Base-by-base conservation (phyloP, 2,329 filamentous ascomycete genomes). In the Fusarium xylarioides region DNA sequence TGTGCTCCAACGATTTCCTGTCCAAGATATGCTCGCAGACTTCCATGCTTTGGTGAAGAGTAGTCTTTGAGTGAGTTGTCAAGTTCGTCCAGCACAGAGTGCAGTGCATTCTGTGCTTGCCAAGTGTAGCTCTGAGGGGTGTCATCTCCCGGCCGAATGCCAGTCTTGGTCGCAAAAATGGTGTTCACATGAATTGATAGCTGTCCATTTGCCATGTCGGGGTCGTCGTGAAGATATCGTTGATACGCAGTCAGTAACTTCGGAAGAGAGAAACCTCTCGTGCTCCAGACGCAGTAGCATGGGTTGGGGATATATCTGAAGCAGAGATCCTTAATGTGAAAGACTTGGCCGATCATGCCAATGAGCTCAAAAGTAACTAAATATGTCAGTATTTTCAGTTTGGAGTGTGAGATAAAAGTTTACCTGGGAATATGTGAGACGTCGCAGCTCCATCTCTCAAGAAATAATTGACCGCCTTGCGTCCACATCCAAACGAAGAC, bases 301-400 rank as follows among this genome's bases (percentile, higher is more conserved):
- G 66, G 66, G 14, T 69, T 69, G 4, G 66, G 65, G 4, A 69
- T 65, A 12, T 69, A 69, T 53, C 66, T 63, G 9, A 69, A 69
- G 42, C 65, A 69, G 11, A 69, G 58, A 14, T 69, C 58, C 11
- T 49, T 69, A 23, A 69, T 65, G 15, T 69, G 66, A 18, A 69
- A 64, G 26, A 69, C 11, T 32, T 69, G 65, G 1, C 66, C 58
- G 16, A 58, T 30, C 66, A 69, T 69, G 1, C 65, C 65, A 18
- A 69, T 69, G 2, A 69, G 58, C 6, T 69, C 65, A 26, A 69
- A 69, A 0, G 50, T 69, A 1, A 69, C 66, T 69, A 5, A 5
- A 47, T 3, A 11, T 19, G 10, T 69, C 15, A 57, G 19, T 14
- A 5, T 2, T 5, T 5, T 10, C 21, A 9, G 11, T 12, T 4